Evolutionary conservation across 2,329 filamentous ascomycete genomes (phyloP), one percentile per base, ranked within the genome.

Genomic region (Ciborinia camelliae): DNA sequence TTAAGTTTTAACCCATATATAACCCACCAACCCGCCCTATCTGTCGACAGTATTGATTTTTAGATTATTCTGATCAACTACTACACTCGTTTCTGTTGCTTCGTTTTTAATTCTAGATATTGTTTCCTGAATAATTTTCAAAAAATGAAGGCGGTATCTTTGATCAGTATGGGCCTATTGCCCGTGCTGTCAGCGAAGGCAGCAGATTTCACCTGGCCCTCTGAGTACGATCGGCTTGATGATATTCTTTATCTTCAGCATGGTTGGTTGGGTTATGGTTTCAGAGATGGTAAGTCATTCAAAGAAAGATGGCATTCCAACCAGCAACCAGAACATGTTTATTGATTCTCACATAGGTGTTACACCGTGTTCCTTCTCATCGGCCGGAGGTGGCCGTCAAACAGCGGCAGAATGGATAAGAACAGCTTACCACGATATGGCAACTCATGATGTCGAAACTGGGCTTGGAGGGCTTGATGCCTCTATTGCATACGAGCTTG

Each of bases 391-490:
- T 20, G 30, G 43, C 4, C 55, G 41, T 14, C 41, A 68, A 47
- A 67, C 67, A 5, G 66, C 71, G 18, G 84, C 84, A 6, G 83
- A 87, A 73, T 88, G 85, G 85, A 74, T 88, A 43, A 79, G 85
- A 39, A 80, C 81, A 7, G 84, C 81, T 28, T 87, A 87, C 67
- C 86, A 87, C 73, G 85, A 87, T 71, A 83, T 85, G 79, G 78
- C 83, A 5, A 84, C 84, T 2, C 81, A 77, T 32, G 84, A 83
- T 69, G 73, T 70, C 7, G 54, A 62, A 2, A 62, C 47, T 30
- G 59, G 50, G 4, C 61, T 41, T 1, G 85, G 85, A 47, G 86
- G 85, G 1, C 64, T 87, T 30, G 86, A 88, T 69, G 85, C 76
- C 15, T 68, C 66, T 37, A 62, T 69, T 47, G 66, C 67, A 4